Evolutionary conservation across 192 early-diverging fungal species (phyloP).

Genomic region (Coemansia sp.): DNA sequence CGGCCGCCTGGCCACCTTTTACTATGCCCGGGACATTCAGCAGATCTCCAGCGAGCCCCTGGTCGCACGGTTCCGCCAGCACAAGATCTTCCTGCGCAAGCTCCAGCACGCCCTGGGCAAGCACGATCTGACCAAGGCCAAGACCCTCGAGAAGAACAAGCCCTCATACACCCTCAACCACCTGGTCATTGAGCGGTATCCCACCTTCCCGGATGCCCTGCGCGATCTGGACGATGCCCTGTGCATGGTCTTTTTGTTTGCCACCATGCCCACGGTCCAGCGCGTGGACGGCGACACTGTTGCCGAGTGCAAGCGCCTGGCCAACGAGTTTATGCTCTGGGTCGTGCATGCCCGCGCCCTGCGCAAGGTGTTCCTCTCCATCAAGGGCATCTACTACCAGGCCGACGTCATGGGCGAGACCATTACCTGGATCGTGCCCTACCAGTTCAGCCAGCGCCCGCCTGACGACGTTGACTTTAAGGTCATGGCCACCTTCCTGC

Average conservation of each 20-base stretch:
- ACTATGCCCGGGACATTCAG: conserved; percentile 96
- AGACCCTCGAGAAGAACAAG: conserved; percentile 65
- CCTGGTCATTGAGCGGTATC: conserved; percentile 93
- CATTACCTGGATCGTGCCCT: conserved; percentile 93
- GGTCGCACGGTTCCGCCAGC: conserved; percentile 84
- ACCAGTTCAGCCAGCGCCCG: conserved; percentile 84
- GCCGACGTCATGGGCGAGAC: conserved; percentile 93
- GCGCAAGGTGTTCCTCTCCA: conserved; percentile 88
- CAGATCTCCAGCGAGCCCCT: conserved; percentile 92
- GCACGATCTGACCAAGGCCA: conserved; percentile 70
- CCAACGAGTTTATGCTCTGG: conserved; percentile 93
- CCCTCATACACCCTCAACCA: conserved; percentile 90
- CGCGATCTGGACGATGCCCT: conserved; percentile 97
- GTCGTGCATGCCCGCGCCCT: conserved; percentile 71
- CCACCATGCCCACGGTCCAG: conserved; percentile 74
- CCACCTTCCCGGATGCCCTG: conserved; percentile 86
- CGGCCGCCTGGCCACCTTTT: conserved; percentile 82
- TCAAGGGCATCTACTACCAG: conserved; percentile 99
- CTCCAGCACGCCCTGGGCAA: conserved; percentile 81
- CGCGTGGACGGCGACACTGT: conserved; percentile 56
- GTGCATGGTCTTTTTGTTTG: conserved; percentile 91
- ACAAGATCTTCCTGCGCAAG: conserved; percentile 83
- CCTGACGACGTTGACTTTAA: conserved; percentile 94
- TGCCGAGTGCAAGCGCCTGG: conserved; percentile 72
- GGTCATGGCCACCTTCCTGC: conserved; percentile 95